Percentiles rank a stretch among this genome's conserved stretches.
These are phyloP conservation scores for Carex parvula DNA, from an alignment of 176 grass and related monocot genomes.

Conservation along the genomic window DNA sequence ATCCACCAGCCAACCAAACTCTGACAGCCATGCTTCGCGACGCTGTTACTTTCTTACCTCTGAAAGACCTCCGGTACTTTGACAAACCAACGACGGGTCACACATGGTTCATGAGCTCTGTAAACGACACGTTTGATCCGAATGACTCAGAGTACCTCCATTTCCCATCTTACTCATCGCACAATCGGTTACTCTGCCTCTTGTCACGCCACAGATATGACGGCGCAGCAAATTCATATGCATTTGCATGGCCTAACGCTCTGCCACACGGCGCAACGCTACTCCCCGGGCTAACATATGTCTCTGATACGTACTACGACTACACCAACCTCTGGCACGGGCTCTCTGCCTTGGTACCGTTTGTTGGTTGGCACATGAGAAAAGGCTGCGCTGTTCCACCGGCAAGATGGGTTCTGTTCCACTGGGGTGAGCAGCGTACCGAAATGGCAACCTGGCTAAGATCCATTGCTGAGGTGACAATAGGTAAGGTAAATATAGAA, in stretches of 20 bases:
- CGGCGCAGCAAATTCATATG: constrained; percentile 50
- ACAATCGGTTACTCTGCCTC: constrained; percentile 51
- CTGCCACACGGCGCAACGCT: constrained; percentile 35
- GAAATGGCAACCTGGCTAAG: constrained; percentile 40
- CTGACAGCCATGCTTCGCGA: constrained; percentile 27
- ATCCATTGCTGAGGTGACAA: background rate
- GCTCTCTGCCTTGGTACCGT: constrained; percentile 35
- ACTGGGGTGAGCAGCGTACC: constrained; percentile 40
- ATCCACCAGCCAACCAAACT: background rate
- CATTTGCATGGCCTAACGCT: constrained; percentile 48
- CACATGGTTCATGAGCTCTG: constrained; percentile 60
- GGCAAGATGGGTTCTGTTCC: constrained; percentile 52
- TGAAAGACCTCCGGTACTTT: constrained; percentile 38
- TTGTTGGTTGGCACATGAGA: constrained; percentile 47
- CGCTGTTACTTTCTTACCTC: constrained; percentile 46
- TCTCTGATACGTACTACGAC: constrained; percentile 65
- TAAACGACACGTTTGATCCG: constrained; percentile 44
- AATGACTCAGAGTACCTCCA: constrained; percentile 42
- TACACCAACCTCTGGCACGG: constrained; percentile 66
- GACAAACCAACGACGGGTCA: background rate
- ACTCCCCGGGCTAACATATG: constrained; percentile 32
- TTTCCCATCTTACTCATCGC: constrained; percentile 49
- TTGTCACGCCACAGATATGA: constrained; percentile 10
- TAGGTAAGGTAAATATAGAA: constrained; percentile 41
- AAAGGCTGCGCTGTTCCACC: constrained; percentile 32